phyloP scores from a whole-genome alignment of 2,329 filamentous ascomycete species.

The Blastomyces parvus region DNA sequence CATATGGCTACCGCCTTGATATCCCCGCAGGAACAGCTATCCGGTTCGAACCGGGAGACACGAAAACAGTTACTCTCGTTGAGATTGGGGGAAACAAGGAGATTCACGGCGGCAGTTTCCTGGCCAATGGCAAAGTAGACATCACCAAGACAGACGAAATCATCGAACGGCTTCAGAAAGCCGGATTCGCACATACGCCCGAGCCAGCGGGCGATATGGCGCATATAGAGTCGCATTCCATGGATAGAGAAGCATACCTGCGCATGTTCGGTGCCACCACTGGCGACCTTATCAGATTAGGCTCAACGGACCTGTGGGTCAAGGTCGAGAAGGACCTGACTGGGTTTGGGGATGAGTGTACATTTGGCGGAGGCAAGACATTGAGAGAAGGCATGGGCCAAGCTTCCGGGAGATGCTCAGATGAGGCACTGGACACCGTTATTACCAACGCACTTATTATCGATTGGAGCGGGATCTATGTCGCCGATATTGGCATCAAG shows the following conservation, averaged over 20 bases:
- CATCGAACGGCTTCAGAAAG: slow-evolving; percentile 54
- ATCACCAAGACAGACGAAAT: slow-evolving; percentile 55
- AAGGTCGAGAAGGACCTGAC: slow-evolving; percentile 80
- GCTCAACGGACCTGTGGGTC: slow-evolving; percentile 80
- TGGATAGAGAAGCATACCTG: slow-evolving; percentile 70
- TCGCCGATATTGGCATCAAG: slow-evolving; percentile 92
- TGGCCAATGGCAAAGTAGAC: slow-evolving; percentile 67
- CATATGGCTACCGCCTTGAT: slow-evolving; percentile 80
- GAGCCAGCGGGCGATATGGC: slow-evolving; percentile 52
- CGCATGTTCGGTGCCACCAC: slow-evolving; percentile 90
- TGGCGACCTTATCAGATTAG: slow-evolving; percentile 73
- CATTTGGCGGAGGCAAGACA: slow-evolving; percentile 91
- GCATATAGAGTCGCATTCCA: slow-evolving; percentile 53
- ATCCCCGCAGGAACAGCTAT: slow-evolving; percentile 86
- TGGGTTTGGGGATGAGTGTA: slow-evolving; percentile 82
- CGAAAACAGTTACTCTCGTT: slow-evolving; percentile 79
- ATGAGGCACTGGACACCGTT: slow-evolving; percentile 69
- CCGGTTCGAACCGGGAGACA: slow-evolving; percentile 87
- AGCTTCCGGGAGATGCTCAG: slow-evolving; percentile 63
- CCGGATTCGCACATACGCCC: slow-evolving; percentile 67
- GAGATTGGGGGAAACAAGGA: slow-evolving; percentile 73
- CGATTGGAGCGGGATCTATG: slow-evolving; percentile 88
- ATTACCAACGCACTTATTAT: slow-evolving; percentile 84
- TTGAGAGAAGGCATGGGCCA: slow-evolving; percentile 94
- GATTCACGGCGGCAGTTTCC: slow-evolving; percentile 72